phyloP scores from a whole-genome alignment of 768 basidiomycete species.

The Astraeus odoratus region DNA sequence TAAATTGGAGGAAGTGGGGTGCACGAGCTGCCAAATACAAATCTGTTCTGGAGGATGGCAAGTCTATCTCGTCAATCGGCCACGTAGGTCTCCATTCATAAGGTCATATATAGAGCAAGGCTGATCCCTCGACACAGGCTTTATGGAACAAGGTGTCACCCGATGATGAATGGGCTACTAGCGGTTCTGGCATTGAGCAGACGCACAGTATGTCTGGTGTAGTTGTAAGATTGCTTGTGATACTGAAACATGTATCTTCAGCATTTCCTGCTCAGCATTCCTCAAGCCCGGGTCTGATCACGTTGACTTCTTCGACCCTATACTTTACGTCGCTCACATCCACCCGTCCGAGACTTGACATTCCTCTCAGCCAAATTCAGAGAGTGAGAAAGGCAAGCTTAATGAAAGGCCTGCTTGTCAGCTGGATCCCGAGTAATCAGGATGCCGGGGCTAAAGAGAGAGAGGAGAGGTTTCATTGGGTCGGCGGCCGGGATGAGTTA shows the following conservation, averaged over 20 bases:
- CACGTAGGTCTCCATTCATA: conserved; percentile 24
- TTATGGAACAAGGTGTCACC: neutral
- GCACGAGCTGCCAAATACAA: conserved; percentile 41
- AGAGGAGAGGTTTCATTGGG: conserved; percentile 53
- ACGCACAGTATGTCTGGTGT: conserved; percentile 28
- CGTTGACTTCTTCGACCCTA: conserved; percentile 41
- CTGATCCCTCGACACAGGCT: conserved; percentile 5
- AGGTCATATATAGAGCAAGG: neutral
- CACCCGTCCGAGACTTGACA: conserved; percentile 35
- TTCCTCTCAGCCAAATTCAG: conserved; percentile 41
- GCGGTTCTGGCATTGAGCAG: conserved; percentile 13
- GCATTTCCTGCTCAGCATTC: conserved; percentile 56
- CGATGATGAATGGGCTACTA: neutral
- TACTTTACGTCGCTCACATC: conserved; percentile 52
- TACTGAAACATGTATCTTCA: conserved; percentile 17
- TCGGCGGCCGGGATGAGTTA: conserved; percentile 56
- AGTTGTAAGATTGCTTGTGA: neutral
- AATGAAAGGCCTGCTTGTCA: conserved; percentile 45
- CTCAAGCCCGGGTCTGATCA: conserved; percentile 52
- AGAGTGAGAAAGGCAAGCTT: conserved; percentile 53
- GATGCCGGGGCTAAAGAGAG: conserved; percentile 30
- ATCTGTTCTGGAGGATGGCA: conserved; percentile 35
- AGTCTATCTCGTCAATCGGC: conserved; percentile 30
- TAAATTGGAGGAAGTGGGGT: conserved; percentile 56
- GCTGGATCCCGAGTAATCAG: conserved; percentile 29